These are phyloP conservation scores for Neofusicoccum parvum DNA, from an alignment of 2,329 filamentous ascomycete genomes.

Conservation along the genomic window DNA sequence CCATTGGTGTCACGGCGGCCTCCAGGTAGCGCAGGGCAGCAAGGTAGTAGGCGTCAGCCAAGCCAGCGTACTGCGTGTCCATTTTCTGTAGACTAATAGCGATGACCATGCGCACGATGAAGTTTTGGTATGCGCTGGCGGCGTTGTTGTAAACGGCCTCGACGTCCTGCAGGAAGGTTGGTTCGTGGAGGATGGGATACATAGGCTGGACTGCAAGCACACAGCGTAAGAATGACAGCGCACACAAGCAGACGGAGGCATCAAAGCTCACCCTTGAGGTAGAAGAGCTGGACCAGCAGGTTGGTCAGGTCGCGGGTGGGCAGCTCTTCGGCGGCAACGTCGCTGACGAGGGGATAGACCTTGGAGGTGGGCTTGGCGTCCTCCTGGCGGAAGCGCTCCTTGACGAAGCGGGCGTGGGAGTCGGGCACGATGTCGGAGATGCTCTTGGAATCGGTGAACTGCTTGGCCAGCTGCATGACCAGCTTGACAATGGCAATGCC, in stretches of 20 bases:
- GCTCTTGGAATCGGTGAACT: constrained; percentile 84
- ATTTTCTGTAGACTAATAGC: constrained; percentile 94
- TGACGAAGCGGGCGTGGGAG: constrained; percentile 64
- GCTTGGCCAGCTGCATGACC: constrained; percentile 95
- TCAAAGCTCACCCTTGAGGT: constrained; percentile 69
- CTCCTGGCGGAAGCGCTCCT: constrained; percentile 70
- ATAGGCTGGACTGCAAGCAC: constrained; percentile 73
- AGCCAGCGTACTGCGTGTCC: constrained; percentile 83
- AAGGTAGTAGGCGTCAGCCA: constrained; percentile 93
- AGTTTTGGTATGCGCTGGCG: constrained; percentile 80
- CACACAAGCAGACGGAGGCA: neutral
- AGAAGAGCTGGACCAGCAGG: constrained; percentile 80
- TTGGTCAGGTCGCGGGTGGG: constrained; percentile 75
- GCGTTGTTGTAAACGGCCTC: constrained; percentile 79
- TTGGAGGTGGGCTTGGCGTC: constrained; percentile 69
- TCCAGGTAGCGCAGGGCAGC: constrained; percentile 85
- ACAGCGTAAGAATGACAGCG: neutral
- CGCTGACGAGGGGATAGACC: constrained; percentile 88
- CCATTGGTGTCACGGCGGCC: constrained; percentile 81
- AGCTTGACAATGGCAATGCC: constrained; percentile 93
- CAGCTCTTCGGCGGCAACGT: constrained; percentile 73
- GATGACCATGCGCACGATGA: constrained; percentile 86
- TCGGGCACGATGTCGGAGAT: constrained; percentile 92
- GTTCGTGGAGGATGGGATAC: constrained; percentile 84
- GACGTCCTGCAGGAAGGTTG: constrained; percentile 72